Evolutionary conservation across 2,329 filamentous ascomycete species (phyloP).

Genomic region (Nannizzia gypsea): DNA sequence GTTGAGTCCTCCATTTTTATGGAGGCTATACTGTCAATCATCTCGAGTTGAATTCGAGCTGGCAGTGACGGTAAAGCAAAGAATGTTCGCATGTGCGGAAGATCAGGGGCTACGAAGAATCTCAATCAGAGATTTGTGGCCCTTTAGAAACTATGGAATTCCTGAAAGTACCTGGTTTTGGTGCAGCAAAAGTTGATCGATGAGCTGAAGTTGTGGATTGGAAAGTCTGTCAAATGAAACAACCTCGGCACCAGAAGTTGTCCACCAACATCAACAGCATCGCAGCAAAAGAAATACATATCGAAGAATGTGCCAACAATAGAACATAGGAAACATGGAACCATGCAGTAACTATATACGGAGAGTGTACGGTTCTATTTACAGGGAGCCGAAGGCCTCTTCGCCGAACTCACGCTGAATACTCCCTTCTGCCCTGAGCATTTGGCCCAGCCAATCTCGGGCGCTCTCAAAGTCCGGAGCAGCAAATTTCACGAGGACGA

Average conservation of each 20-base stretch:
- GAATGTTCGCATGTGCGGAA: background rate
- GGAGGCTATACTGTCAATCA: background rate
- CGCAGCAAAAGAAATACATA: background rate
- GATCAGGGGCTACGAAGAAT: background rate
- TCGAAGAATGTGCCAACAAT: background rate
- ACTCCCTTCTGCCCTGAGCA: conserved; percentile 64
- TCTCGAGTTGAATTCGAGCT: background rate
- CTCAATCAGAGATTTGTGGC: background rate
- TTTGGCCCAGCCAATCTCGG: conserved; percentile 63
- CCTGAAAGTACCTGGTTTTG: background rate
- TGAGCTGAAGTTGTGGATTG: too few relatives aligned
- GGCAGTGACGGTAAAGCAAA: background rate
- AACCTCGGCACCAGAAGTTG: background rate
- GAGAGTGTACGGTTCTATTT: conserved; percentile 38
- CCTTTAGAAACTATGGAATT: background rate
- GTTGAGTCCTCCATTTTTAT: background rate
- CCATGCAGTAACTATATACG: background rate
- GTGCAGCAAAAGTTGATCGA: too few relatives aligned
- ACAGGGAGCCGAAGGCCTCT: conserved; percentile 51
- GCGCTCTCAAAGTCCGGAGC: conserved; percentile 70
- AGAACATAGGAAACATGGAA: background rate
- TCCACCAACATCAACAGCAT: background rate
- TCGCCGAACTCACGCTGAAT: conserved; percentile 63
- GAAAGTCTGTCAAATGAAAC: background rate
- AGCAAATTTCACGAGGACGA: conserved; percentile 84